Base-by-base conservation (phyloP, 2,329 filamentous ascomycete genomes). In the Penicillium expansum region DNA sequence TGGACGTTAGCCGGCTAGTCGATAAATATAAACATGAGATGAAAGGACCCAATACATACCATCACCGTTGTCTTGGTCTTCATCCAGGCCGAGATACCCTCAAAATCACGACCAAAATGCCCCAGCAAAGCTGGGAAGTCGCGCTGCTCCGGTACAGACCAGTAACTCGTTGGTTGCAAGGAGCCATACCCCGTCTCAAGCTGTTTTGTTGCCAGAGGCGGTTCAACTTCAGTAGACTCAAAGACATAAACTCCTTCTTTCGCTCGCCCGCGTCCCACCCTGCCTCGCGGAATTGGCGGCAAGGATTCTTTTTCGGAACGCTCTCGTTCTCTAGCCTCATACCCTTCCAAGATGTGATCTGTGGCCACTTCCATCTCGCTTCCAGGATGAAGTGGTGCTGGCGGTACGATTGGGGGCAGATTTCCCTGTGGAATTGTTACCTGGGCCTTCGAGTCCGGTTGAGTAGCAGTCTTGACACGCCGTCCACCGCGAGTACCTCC, bases 41-140 rank as follows among this genome's bases (percentile, higher is more conserved):
- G 14, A 35, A 48, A 52, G 30, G 44, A 30, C 24, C 41, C 27
- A 32, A 22, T 49, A 61, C 75, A 62, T 71, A 81, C 79, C 79
- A 81, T 81, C 1, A 77, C 77, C n/a, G 76, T 73, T 11, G 79
- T 80, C 63, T 81, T 81, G 1, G 79, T 79, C 61, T 79, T 80
- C 79, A 81, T 80, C 48, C 75, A 77, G 39, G 75, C 72, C 5
- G 79, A 78, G 54, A 81, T 80, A 14, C 72, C 76, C 55, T 77
- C 76, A 60, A 78, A 81, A 65, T 81, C 76, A 30, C 71, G 74
- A 20, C 79, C 79, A 67, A 77, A 81, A 61, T 80, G 76, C 16
- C 70, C 72, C 37, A 81, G 65, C 41, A 80, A 63, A 14, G 72
- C 70, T 2, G 75, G 74, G 56, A 81, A 80, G 59, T 80, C 77